Evolutionary conservation across 179 eudicot species (phyloP), one percentile per base, ranked within the genome.

Genomic region (Camellia oleifera): DNA sequence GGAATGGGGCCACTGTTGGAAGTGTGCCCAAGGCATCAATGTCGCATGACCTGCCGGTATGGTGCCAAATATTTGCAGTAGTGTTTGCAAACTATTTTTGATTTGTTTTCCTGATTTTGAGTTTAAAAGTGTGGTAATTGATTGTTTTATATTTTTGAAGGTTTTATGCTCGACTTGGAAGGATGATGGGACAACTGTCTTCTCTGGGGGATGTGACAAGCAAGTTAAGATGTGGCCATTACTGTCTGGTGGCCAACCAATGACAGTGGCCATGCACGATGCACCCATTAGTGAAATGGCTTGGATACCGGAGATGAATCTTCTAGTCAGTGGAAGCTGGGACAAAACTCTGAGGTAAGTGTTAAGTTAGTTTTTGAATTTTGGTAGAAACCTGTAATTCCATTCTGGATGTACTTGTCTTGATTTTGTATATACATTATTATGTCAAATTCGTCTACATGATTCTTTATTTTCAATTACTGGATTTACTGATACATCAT

Each of bases 201-300:
- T 94, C 79, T 89, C 97, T 60, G 98, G 98, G 66, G 97, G 98
- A 64, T 93, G 97, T 84, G 97, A 94, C 83, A 94, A 94, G 79
- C 98, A 93, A 82, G 97, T 89, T 11, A 94, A 94, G 84, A 94
- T 94, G 98, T 94, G 97, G 98, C 94, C 89, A 46, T 85, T 94
- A 69, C 69, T 85, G 56, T 86, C 93, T 78, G 94, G 91, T 82
- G 90, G 87, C 66, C 97, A 90, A 81, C 85, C 98, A 0, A 86
- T 90, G 32, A 89, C 91, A 11, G 97, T 94, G 69, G 98, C 92
- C 67, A 86, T 88, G 93, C 98, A 94, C 81, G 97, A 94, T 84
- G 94, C 93, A 69, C 97, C 98, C n/a, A 83, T 94, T 6, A 94
- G 88, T 78, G 92, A 93, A 54, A 82, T 94, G 68, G 96, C 97